phyloP scores from a whole-genome alignment of 2,329 filamentous ascomycete species.

The Esteya vermicola region DNA sequence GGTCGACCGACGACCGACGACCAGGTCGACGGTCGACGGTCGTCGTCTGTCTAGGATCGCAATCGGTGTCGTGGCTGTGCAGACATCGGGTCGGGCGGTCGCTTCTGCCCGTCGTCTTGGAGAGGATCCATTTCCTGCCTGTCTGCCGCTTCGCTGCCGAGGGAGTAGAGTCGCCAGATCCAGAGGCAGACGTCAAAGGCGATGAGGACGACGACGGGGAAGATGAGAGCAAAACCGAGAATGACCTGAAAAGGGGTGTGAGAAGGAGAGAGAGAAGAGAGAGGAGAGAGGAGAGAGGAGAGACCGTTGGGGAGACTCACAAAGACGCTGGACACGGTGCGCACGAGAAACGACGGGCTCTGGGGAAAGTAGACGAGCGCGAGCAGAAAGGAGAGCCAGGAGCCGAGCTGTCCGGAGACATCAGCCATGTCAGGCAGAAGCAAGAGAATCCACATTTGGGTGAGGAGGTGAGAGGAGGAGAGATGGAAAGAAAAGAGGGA shows the following conservation, averaged over 20 bases:
- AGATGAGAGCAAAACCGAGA: constrained; percentile 29
- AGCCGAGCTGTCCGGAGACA: constrained; percentile 3
- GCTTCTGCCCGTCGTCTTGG: too few species aligned
- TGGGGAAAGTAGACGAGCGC: constrained; percentile 8
- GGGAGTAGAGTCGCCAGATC: constrained; percentile 30
- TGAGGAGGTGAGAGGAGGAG: not conserved
- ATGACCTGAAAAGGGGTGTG: constrained; percentile 18
- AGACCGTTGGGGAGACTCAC: constrained; percentile 1
- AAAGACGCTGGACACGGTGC: constrained; percentile 11
- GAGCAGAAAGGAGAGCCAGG: constrained; percentile 6
- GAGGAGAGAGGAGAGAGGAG: not conserved
- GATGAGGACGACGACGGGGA: constrained; percentile 33
- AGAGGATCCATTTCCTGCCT: too few species aligned
- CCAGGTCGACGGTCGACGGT: too few species aligned
- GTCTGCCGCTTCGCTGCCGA: constrained; percentile 5
- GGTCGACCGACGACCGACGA: too few species aligned
- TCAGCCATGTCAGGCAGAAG: constrained; percentile 5
- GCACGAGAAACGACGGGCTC: constrained; percentile 5
- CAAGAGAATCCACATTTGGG: not conserved
- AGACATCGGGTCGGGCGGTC: too few species aligned
- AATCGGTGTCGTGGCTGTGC: too few species aligned
- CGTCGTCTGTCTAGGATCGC: too few species aligned
- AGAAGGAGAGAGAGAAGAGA: not conserved
- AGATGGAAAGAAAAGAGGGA: not conserved
- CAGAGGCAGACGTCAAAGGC: constrained; percentile 37